These are phyloP conservation scores for Rhamnella rubrinervis DNA, from an alignment of 331 rosid species.

Conservation along the genomic window DNA sequence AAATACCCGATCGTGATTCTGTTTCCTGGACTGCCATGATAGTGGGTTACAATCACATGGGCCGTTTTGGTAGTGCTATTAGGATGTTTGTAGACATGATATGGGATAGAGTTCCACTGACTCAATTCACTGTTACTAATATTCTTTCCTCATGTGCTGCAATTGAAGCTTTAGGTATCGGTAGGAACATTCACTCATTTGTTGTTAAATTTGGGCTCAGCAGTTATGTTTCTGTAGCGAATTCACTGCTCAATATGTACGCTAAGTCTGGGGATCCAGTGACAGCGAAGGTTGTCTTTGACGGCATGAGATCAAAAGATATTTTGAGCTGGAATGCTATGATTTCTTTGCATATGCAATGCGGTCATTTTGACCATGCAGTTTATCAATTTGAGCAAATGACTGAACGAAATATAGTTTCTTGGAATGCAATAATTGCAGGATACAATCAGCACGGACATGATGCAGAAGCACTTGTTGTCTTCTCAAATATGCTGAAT, in stretches of 20 bases:
- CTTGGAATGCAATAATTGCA: slow-evolving; percentile 76
- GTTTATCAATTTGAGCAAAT: slow-evolving; percentile 56
- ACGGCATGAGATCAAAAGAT: slow-evolving; percentile 59
- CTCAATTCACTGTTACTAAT: slow-evolving; percentile 62
- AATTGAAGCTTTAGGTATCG: slow-evolving; percentile 47
- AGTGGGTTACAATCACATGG: slow-evolving; percentile 64
- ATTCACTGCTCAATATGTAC: slow-evolving; percentile 83
- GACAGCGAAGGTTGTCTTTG: slow-evolving; percentile 55
- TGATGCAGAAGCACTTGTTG: slow-evolving; percentile 56
- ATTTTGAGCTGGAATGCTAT: slow-evolving; percentile 62
- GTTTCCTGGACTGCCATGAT: slow-evolving; percentile 83
- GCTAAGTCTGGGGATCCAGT: slow-evolving; percentile 62
- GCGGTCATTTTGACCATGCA: slow-evolving; percentile 58
- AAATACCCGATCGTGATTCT: slow-evolving; percentile 71
- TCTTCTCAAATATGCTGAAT: slow-evolving; percentile 52
- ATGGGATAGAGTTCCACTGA: slow-evolving; percentile 38
- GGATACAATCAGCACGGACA: slow-evolving; percentile 58
- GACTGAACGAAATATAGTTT: slow-evolving; percentile 51
- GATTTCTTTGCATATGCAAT: slow-evolving; percentile 66
- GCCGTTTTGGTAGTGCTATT: slow-evolving; percentile 43
- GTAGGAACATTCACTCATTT: slow-evolving; percentile 64
- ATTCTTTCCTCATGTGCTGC: slow-evolving; percentile 72
- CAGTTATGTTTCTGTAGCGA: slow-evolving; percentile 52
- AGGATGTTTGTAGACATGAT: slow-evolving; percentile 55
- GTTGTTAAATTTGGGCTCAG: slow-evolving; percentile 58